Percentiles rank a stretch among this genome's conserved stretches.
Evolutionary conservation across 352 stramenopile genomes (phyloP).

Genomic region (Phytophthora europaea): DNA sequence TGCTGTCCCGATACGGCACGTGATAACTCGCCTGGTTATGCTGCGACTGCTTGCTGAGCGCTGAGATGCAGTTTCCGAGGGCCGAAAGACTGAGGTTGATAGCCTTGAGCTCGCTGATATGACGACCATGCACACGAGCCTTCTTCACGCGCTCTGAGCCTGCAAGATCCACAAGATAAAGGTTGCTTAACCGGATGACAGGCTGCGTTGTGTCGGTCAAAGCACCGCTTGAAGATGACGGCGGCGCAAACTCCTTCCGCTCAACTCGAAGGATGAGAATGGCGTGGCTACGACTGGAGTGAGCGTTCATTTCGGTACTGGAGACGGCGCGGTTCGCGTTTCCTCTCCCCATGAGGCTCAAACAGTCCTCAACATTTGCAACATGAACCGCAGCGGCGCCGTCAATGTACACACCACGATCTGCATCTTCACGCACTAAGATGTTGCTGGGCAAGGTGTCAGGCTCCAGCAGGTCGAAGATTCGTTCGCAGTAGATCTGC

Average conservation of each 20-base stretch:
- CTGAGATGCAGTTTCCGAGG: slow-evolving; percentile 80
- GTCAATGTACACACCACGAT: slow-evolving; percentile 76
- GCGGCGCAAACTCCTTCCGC: slow-evolving; percentile 60
- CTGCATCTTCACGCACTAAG: slow-evolving; percentile 68
- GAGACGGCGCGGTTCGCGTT: slow-evolving; percentile 83
- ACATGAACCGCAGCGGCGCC: slow-evolving; percentile 57
- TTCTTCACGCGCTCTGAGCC: slow-evolving; percentile 84
- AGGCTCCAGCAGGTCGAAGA: slow-evolving; percentile 74
- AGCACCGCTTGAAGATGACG: slow-evolving; percentile 8
- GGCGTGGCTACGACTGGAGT: slow-evolving; percentile 88
- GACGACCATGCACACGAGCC: slow-evolving; percentile 55
- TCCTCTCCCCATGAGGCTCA: slow-evolving; percentile 53
- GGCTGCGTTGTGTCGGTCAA: slow-evolving; percentile 28
- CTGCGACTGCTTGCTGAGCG: slow-evolving; percentile 61
- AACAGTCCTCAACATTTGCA: slow-evolving; percentile 55
- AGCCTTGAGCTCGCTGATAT: slow-evolving; percentile 75
- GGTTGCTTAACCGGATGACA: slow-evolving; percentile 63
- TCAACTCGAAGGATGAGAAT: slow-evolving; percentile 89
- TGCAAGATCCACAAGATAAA: slow-evolving; percentile 78
- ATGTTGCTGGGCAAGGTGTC: slow-evolving; percentile 52
- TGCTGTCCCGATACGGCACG: slow-evolving; percentile 81
- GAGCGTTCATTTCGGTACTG: slow-evolving; percentile 89
- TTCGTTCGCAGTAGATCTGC: slow-evolving; percentile 87
- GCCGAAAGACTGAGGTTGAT: slow-evolving; percentile 84
- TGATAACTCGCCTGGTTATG: slow-evolving; percentile 47